Percentiles rank a stretch among this genome's conserved stretches.
phyloP scores from a whole-genome alignment of 345 rosid genomes.

The Odontarrhena argentea region DNA sequence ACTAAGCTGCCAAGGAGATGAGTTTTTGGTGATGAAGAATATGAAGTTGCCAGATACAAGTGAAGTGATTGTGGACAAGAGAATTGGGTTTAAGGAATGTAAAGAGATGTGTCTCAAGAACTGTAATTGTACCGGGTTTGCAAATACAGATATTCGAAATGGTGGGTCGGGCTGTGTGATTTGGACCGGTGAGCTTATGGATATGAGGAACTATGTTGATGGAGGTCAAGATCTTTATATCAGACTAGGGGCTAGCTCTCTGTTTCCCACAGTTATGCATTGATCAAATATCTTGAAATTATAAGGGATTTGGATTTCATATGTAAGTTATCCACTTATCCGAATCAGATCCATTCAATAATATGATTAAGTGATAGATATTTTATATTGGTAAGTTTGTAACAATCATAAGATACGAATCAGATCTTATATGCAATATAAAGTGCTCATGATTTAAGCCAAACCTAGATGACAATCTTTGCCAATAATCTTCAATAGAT shows the following conservation, averaged over 20 bases:
- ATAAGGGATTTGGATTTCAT: background rate
- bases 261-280: background rate
- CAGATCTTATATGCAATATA: slow-evolving; percentile 6
- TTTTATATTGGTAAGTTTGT: background rate
- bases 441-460: background rate
- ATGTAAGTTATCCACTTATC: background rate
- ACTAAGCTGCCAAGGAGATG: slow-evolving; percentile 50
- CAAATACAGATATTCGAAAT: slow-evolving; percentile 29
- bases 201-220: slow-evolving; percentile 31
- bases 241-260: slow-evolving; percentile 56
- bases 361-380: background rate
- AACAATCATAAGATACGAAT: background rate
- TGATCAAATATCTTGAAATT: background rate
- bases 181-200: slow-evolving; percentile 50
- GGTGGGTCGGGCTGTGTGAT: slow-evolving; percentile 49
- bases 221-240: slow-evolving; percentile 69
- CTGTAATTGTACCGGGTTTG: slow-evolving; percentile 52
- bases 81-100: slow-evolving; percentile 41
- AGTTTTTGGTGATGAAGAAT: slow-evolving; percentile 50
- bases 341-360: background rate
- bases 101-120: slow-evolving; percentile 38
- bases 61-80: slow-evolving; percentile 42
- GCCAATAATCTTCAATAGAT: slow-evolving; percentile 6
- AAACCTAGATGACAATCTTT: slow-evolving; percentile 29
- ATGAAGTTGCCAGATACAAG: slow-evolving; percentile 66